Evolutionary conservation across 106 monocot genomes (phyloP).

Genomic region (Allium cepa): DNA sequence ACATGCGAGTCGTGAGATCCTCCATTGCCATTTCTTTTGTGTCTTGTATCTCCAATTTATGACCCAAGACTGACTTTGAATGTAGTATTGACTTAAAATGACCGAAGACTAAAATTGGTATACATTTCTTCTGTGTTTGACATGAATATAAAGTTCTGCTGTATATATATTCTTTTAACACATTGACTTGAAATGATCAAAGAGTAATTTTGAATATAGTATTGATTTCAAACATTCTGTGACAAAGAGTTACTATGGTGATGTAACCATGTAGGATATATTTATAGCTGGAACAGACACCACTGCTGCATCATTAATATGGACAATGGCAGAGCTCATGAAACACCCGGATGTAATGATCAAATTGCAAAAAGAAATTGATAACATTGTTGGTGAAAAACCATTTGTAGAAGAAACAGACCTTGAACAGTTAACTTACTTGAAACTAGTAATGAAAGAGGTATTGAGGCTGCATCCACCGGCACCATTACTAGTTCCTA

Average conservation of each 20-base stretch:
- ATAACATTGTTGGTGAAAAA: conserved; percentile 1
- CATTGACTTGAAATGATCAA: no score
- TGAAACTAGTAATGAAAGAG: conserved; percentile 31
- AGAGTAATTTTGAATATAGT: no score
- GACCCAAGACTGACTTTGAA: neutral
- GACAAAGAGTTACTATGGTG: no score
- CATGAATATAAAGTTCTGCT: neutral
- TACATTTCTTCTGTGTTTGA: neutral
- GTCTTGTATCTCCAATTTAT: neutral
- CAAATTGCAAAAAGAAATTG: conserved; percentile 20
- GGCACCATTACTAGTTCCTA: conserved; percentile 15
- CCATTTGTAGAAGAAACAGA: conserved; percentile 13
- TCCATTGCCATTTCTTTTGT: neutral
- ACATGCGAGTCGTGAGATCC: neutral
- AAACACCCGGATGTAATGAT: conserved; percentile 18
- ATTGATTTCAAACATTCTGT: no score
- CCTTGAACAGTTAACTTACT: conserved; percentile 13
- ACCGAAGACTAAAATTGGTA: neutral
- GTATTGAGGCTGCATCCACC: conserved; percentile 20
- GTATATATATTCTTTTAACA: no score
- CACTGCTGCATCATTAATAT: conserved; percentile 13
- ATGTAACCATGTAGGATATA: conserved; percentile 11
- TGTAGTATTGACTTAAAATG: no score
- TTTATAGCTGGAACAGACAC: conserved; percentile 20
- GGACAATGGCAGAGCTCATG: conserved; percentile 27